These are phyloP conservation scores for Aureobasidium lini DNA, from an alignment of 2,329 filamentous ascomycete species.

Conservation along the genomic window DNA sequence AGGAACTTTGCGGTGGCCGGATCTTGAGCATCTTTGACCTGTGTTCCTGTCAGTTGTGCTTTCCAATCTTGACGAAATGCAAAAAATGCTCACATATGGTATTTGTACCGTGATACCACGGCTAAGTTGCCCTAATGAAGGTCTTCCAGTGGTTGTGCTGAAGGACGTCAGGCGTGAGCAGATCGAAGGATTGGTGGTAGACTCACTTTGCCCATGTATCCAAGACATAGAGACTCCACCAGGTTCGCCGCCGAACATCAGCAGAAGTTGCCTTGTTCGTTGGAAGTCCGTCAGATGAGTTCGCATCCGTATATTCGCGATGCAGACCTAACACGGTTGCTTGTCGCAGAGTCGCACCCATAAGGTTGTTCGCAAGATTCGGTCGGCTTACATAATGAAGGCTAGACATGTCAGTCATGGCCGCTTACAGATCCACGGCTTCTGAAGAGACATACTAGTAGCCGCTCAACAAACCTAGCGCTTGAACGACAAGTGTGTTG, in stretches of 20 bases:
- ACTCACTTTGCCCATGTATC: slow-evolving; percentile 56
- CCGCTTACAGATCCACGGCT: rapidly evolving
- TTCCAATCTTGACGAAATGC: neutral
- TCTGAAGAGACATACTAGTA: slow-evolving; percentile 19
- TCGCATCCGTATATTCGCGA: slow-evolving; percentile 23
- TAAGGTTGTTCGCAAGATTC: slow-evolving; percentile 26
- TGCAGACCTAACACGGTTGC: slow-evolving; percentile 27
- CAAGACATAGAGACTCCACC: slow-evolving; percentile 68
- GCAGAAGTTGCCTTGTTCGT: slow-evolving; percentile 44
- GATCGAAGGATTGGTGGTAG: neutral
- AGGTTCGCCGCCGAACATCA: slow-evolving; percentile 59
- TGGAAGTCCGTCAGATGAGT: slow-evolving; percentile 27
- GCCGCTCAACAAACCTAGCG: slow-evolving; percentile 24
- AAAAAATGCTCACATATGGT: slow-evolving; percentile 37
- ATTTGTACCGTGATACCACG: slow-evolving; percentile 59
- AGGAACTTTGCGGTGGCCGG: slow-evolving; percentile 57
- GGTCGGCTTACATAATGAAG: slow-evolving; percentile 28
- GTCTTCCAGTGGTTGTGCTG: slow-evolving; percentile 61
- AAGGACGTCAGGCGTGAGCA: neutral
- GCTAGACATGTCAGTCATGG: neutral
- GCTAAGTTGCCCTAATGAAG: slow-evolving; percentile 61
- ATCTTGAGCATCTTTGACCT: slow-evolving; percentile 28
- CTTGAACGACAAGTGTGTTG: slow-evolving; percentile 25
- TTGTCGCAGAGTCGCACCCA: slow-evolving; percentile 28
- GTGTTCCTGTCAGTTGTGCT: neutral